These are phyloP conservation scores for Yamadazyma trypodendri DNA, from an alignment of 1,139 yeast species.

Conservation along the genomic window DNA sequence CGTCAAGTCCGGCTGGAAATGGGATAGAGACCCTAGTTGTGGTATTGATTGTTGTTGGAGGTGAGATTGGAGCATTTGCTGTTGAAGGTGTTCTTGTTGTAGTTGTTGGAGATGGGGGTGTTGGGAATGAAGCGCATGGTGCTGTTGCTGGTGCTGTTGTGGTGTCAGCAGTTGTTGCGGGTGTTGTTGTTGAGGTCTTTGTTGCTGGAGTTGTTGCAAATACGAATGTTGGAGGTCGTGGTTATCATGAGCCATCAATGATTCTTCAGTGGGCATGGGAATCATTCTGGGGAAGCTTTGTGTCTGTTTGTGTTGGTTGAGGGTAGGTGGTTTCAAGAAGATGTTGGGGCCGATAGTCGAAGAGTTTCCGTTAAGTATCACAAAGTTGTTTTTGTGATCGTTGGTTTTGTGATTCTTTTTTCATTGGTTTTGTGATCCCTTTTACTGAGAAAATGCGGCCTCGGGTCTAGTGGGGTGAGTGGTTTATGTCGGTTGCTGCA, in stretches of 20 bases:
- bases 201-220: slow-evolving; percentile 4
- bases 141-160: neutral
- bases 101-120: slow-evolving; percentile 16
- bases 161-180: neutral
- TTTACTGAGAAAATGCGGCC: no score
- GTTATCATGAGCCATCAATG: slow-evolving; percentile 1
- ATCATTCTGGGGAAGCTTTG: neutral
- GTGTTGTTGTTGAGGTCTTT: neutral
- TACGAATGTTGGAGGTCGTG: slow-evolving; percentile 1
- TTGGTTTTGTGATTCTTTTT: slow-evolving; percentile 1
- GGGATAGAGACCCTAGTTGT: slow-evolving; percentile 6
- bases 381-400: slow-evolving; percentile 18
- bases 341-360: neutral
- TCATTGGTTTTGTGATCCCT: neutral
- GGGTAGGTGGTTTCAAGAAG: neutral
- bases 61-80: slow-evolving; percentile 19
- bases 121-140: neutral
- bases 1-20: slow-evolving; percentile 12
- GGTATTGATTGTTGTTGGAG: slow-evolving; percentile 12
- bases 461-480: no score
- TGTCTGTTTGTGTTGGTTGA: neutral
- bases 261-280: slow-evolving; percentile 2
- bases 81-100: slow-evolving; percentile 32
- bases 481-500: no score
- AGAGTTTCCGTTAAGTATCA: neutral